Conservation (phyloP, 441 rosid genomes). For the Lagerstroemia fauriei region DNA sequence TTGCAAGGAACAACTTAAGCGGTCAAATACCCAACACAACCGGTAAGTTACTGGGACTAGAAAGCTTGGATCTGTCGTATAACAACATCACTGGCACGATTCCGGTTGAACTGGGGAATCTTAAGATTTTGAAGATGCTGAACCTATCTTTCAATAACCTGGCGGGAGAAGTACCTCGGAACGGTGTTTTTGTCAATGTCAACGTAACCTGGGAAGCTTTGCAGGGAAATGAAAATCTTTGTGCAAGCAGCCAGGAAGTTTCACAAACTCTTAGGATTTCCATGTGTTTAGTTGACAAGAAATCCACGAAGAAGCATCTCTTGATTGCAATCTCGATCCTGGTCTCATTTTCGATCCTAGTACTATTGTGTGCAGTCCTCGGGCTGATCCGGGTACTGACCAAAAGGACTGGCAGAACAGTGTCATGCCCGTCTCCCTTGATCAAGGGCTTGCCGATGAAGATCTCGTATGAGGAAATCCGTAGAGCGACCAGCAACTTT, state of each 20-base stretch:
- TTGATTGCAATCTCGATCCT: constrained; percentile 21
- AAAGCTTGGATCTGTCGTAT: not conserved
- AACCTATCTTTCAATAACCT: not conserved
- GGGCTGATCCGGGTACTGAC: not conserved
- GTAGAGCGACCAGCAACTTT: constrained; percentile 30
- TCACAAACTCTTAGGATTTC: constrained; percentile 26
- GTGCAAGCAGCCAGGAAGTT: constrained; percentile 17
- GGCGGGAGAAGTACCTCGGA: not conserved
- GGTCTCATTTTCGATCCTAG: constrained; percentile 7
- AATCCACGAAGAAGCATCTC: not conserved
- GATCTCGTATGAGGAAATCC: constrained; percentile 31
- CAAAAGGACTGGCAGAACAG: constrained; percentile 9
- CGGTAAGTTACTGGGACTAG: not conserved
- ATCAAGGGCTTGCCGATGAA: not conserved
- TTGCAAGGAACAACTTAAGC: constrained; percentile 9
- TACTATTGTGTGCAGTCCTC: constrained; percentile 11
- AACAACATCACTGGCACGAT: constrained; percentile 19
- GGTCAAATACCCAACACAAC: constrained; percentile 4
- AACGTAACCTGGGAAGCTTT: constrained; percentile 17
- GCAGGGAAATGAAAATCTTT: constrained; percentile 26
- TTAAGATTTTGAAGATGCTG: not conserved
- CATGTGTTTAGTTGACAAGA: constrained; percentile 9
- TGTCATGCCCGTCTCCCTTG: not conserved
- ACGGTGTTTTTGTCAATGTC: constrained; percentile 13
- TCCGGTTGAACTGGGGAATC: constrained; percentile 12